Conservation (phyloP, 2,329 filamentous ascomycete species). For the Cladophialophora yegresii region DNA sequence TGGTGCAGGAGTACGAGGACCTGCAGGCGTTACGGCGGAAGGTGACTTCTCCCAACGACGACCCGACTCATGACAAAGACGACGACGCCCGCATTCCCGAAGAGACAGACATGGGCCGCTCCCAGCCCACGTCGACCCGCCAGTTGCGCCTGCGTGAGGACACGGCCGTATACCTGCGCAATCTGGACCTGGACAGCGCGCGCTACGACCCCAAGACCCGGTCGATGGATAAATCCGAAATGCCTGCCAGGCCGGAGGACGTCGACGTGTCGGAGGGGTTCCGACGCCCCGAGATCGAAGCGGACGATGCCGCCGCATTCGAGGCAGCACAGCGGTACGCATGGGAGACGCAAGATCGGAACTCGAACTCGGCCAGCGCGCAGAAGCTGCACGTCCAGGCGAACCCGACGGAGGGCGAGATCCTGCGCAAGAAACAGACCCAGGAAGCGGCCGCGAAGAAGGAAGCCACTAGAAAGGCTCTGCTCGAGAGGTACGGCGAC, state of each 20-base stretch:
- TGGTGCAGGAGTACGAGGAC: constrained; percentile 88
- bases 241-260: constrained; percentile 67
- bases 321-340: constrained; percentile 86
- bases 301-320: constrained; percentile 87
- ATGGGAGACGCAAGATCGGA: constrained; percentile 79
- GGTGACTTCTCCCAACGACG: constrained; percentile 19
- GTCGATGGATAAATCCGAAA: constrained; percentile 74
- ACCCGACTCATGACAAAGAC: no score
- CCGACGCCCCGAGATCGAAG: constrained; percentile 62
- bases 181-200: constrained; percentile 91
- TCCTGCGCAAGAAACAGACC: constrained; percentile 75
- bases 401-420: constrained; percentile 90
- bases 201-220: constrained; percentile 98
- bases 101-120: constrained; percentile 90
- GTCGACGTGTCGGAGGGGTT: constrained; percentile 89
- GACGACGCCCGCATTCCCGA: constrained; percentile 73
- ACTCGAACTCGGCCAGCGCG: constrained; percentile 44
- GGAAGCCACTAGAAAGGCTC: constrained; percentile 65
- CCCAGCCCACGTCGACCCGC: constrained; percentile 80
- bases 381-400: constrained; percentile 88
- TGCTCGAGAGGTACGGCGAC: constrained; percentile 81
- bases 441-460: constrained; percentile 72
- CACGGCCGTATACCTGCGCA: constrained; percentile 93
- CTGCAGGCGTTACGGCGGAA: constrained; percentile 74
- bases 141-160: constrained; percentile 93